A percentile compares a stretch with the other conserved stretches of the same genome.
phyloP scores from a whole-genome alignment of 2,329 filamentous ascomycete species.

The Talaromyces rugulosus region DNA sequence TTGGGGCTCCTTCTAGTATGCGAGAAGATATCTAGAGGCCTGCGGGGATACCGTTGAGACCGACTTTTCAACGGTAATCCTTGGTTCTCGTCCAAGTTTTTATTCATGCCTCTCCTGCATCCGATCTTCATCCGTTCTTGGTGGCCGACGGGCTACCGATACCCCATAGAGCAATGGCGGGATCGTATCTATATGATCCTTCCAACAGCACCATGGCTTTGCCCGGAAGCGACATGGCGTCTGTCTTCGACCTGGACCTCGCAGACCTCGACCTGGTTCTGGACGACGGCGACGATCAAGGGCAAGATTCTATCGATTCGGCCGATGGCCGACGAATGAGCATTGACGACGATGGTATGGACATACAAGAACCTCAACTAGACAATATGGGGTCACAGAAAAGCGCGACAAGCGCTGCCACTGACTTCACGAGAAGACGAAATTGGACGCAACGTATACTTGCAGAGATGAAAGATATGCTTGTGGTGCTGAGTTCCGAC shows the following conservation, averaged over 20 bases:
- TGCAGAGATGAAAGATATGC: conserved; percentile 82
- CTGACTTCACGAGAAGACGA: conserved; percentile 61
- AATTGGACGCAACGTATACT: conserved; percentile 88
- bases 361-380: conserved; percentile 2
- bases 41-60: neutral
- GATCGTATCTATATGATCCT: conserved; percentile 8
- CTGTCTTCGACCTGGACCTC: conserved; percentile 8
- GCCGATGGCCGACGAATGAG: conserved; percentile 2
- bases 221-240: neutral
- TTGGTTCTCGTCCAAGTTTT: neutral
- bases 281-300: conserved; percentile 9
- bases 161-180: neutral
- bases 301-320: neutral
- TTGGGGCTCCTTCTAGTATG: neutral
- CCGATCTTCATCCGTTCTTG: neutral
- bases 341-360: neutral
- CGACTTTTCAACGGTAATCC: neutral
- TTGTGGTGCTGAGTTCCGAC: conserved; percentile 81
- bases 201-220: conserved; percentile 1
- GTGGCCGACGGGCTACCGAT: neutral
- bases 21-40: neutral
- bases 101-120: conserved; percentile 3
- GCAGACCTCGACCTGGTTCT: conserved; percentile 9
- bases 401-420: conserved; percentile 48
- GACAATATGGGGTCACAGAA: conserved; percentile 2